Evolutionary conservation across 495 filamentous ascomycete genomes (phyloP), one percentile per base, ranked within the genome.

Genomic region (Penicillium fimorum): DNA sequence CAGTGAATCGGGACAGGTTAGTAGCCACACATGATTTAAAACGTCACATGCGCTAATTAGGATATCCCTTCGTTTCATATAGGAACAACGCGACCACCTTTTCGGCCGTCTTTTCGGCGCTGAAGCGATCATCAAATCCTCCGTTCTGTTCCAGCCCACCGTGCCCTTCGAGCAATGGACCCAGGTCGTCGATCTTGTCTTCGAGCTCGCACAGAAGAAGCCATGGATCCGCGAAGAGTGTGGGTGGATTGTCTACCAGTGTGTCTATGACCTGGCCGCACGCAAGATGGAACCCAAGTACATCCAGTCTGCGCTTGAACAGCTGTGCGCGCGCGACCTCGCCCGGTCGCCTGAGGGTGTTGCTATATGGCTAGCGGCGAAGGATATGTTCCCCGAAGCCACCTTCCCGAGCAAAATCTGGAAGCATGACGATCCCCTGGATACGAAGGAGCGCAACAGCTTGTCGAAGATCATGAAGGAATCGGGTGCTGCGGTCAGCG

Each of bases 221-320:
- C 82, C 87, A 9, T 97, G 94, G 95, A 80, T 98, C 53, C 82
- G 88, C 55, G 87, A 94, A 67, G 88, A 93, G 65, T 94, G 90
- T 61, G 90, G 89, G 12, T 90, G 83, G 81, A 79, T 94, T 32
- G 52, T 87, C 5, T 81, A 77, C 52, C 70, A 78, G 29, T 73
- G 70, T 53, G 53, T 84, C 22, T 70, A 74, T 30, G 74, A 72
- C n/a, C 62, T 81, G 25, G 64, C 70, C 2, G 53, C 73, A 1
- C 65, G 71, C 37, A 57, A 74, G n/a, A 61, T 71, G 17, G 69
- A 73, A 22, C 47, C 48, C 29, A 70, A 76, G 41, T 82, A 80
- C 32, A 81, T 84, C 15, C 79, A 87, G 56, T 70, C 72, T 22
- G 82, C 88, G 0, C 73, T 96, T 53, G 73, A 85, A 48, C 79